Base-by-base conservation (phyloP, 768 basidiomycete species). In the Termitomyces sp. region DNA sequence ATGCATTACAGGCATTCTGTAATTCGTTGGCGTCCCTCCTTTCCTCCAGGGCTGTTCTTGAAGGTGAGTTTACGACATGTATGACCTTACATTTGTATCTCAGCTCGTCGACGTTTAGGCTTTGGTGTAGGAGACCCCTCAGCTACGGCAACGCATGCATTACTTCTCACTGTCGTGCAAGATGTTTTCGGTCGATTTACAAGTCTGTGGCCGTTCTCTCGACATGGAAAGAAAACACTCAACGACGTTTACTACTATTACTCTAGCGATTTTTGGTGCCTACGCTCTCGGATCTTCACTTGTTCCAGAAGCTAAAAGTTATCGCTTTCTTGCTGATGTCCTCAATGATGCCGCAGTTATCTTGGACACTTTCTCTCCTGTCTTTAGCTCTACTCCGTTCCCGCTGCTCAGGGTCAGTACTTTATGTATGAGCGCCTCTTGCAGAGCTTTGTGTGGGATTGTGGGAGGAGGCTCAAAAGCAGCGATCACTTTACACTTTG, bases 51-150 rank as follows among this genome's bases (percentile, higher is more conserved):
- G 87, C 87, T 16, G 79, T 85, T 3, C 72, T 90, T 6, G 84
- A 89, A 78, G 87, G 87, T 85, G 50, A 34, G 45, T 58, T 9
- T 20, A 5, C 24, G 5, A 52, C 3, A 6, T 20, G 55, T 33
- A n/a, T 11, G 8, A 36, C 46, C 15, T 11, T n/a, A n/a, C 8
- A 48, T 33, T 11, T 9, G 33, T 27, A 36, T 16, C 24, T 41
- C 34, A 12, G 31, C 54, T 37, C 39, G 52, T 16, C 5, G 31
- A 24, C 42, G 13, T 41, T 18, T 60, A 85, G 87, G 86, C 36
- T 81, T 86, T 59, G 88, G 88, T 5, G 87, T 89, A n/a, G 88
- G 88, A 0, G 77, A 87, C 57, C 78, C 86, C 6, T 80, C 81
- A 12, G 85, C 83, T 4, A 84, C 85, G 1, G 82, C 87, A 5